A percentile compares a stretch with the other conserved stretches of the same genome.
These are phyloP conservation scores for Pseudocercospora vitis DNA, from an alignment of 2,329 filamentous ascomycete species.

Conservation along the genomic window DNA sequence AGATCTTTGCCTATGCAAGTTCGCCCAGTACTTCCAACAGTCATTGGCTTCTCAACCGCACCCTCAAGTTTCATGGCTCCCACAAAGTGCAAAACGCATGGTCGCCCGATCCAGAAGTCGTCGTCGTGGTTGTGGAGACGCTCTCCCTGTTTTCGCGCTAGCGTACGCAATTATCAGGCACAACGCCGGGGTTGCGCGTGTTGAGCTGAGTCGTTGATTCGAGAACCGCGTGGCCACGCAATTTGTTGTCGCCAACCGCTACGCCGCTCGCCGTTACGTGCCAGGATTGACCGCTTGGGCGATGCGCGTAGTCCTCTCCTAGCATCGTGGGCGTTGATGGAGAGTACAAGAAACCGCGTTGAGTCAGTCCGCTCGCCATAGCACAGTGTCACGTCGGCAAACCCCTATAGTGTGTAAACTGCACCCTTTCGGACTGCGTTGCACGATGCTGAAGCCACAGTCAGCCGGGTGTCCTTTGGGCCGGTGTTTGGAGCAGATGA, in stretches of 20 bases:
- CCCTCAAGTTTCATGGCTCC: neutral
- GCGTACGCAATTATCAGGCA: conserved; percentile 1
- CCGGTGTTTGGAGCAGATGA: conserved; percentile 4
- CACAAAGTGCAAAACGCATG: neutral
- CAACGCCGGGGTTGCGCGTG: neutral
- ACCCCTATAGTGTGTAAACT: neutral
- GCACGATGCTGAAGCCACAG: neutral
- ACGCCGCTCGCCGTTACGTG: neutral
- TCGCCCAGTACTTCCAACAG: neutral
- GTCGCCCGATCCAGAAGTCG: conserved; percentile 1
- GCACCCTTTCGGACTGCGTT: neutral
- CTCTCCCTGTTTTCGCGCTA: neutral
- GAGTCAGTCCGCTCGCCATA: neutral
- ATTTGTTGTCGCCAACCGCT: conserved; percentile 3
- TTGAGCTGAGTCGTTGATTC: conserved; percentile 2
- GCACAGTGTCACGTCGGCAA: neutral
- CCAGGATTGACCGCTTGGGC: neutral
- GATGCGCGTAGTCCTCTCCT: conserved; percentile 1
- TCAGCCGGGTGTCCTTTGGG: neutral
- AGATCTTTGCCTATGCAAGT: neutral
- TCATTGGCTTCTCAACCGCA: neutral
- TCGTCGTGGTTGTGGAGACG: conserved; percentile 3
- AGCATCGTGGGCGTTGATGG: conserved; percentile 3
- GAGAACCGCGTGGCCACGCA: conserved; percentile 6
- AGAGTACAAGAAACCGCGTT: neutral